Base-by-base conservation (phyloP, 495 filamentous ascomycete genomes). In the Xylona heveae region DNA sequence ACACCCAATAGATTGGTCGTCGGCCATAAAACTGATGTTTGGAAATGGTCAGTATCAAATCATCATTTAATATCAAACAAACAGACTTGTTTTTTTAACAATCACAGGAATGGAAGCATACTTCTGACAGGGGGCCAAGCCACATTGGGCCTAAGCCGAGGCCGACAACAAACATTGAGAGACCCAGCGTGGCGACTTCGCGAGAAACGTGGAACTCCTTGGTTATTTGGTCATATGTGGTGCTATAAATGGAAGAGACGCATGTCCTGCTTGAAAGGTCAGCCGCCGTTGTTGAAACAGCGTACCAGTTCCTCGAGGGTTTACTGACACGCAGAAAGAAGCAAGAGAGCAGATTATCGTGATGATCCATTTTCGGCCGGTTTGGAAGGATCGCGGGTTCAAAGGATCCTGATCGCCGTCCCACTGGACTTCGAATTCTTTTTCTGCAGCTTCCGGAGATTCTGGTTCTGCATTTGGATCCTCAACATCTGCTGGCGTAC, bases 171-270 rank as follows among this genome's bases (percentile, higher is more conserved):
- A 78, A 88, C 8, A 74, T 58, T 0, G 78, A 82, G 36, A 94
- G 46, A 2, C 84, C 85, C 9, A 91, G 43, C 4, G 79, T 82
- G 6, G 78, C 77, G 17, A 90, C 62, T 23, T 76, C 50, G 27
- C 67, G 64, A 0, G 74, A 72, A 36, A 64, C 62, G 29, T 62
- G 45, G 42, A 90, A 90, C 28, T 90, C 78, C n/a, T 51, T 48
- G 33, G 68, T 74, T 44, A 93, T 61, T 48, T 92, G 83, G n/a
- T 23, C 45, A 50, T 94, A 95, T 0, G 77, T 90, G 6, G 67
- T 67, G 2, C 82, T 85, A 46, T 97, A 94, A 44, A 91, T 71
- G 1, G 82, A 84, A 14, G 78, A 85, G 2, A 80, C 67, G 48
- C 79, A 85, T 4, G 85, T 94, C 30, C 79, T 85, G 45, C 8